Evolutionary conservation across 2,329 filamentous ascomycete genomes (phyloP).

Genomic region (Clarireedia monteithiana): DNA sequence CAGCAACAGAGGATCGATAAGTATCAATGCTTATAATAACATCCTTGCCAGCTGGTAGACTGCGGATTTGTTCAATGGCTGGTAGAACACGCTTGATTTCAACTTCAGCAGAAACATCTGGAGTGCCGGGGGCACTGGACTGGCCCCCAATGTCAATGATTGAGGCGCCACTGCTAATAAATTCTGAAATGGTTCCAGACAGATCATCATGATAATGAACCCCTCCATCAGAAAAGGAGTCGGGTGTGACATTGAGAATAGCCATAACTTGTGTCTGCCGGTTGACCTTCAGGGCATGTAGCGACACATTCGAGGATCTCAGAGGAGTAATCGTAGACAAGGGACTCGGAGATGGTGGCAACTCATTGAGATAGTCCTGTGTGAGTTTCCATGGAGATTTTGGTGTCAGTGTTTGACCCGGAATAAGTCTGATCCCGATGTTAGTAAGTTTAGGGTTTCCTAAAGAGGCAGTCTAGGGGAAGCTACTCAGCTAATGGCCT

Average conservation of each 20-base stretch:
- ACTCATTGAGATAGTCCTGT: conserved; percentile 53
- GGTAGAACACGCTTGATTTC: conserved; percentile 75
- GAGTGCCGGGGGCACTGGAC: conserved; percentile 74
- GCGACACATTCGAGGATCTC: conserved; percentile 38
- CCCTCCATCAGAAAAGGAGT: conserved; percentile 94
- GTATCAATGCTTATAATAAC: conserved; percentile 87
- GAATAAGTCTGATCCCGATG: conserved; percentile 40
- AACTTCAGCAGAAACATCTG: conserved; percentile 61
- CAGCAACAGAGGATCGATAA: conserved; percentile 78
- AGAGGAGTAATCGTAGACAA: conserved; percentile 54
- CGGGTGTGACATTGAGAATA: conserved; percentile 88
- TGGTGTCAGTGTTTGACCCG: conserved; percentile 44
- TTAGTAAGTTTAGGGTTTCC: conserved; percentile 12
- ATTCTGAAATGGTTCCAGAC: conserved; percentile 17
- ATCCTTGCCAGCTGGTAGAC: conserved; percentile 50
- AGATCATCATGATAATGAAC: conserved; percentile 38
- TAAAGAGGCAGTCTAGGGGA: not conserved
- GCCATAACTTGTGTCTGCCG: conserved; percentile 75
- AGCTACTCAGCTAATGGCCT: conserved; percentile 70
- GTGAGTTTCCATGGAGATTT: conserved; percentile 51
- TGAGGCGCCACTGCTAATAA: conserved; percentile 58
- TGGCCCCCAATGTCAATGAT: conserved; percentile 93
- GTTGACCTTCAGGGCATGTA: conserved; percentile 50
- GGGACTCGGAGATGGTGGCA: conserved; percentile 40
- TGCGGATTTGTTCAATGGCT: conserved; percentile 65